Conservation (phyloP, 2,329 filamentous ascomycete genomes). For the Curvularia lunata region DNA sequence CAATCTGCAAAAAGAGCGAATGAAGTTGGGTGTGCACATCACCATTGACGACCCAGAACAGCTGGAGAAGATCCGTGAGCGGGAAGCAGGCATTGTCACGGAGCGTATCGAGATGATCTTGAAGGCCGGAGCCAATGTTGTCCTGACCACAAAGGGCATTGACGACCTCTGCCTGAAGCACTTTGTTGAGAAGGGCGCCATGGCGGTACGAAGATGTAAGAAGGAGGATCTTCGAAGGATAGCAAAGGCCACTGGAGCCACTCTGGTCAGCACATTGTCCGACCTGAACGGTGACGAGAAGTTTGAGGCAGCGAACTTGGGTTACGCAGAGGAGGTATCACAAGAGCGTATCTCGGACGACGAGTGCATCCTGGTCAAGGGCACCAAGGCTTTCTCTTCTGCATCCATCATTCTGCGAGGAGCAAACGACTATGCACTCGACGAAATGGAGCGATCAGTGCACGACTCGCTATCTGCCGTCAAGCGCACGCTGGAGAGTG, state of each 20-base stretch:
- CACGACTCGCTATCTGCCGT: constrained; percentile 97
- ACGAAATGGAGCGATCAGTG: constrained; percentile 98
- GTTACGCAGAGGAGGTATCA: constrained; percentile 92
- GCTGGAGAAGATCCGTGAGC: constrained; percentile 92
- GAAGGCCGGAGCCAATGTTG: constrained; percentile 94
- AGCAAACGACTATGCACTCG: constrained; percentile 92
- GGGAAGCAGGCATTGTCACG: constrained; percentile 90
- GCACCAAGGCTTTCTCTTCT: constrained; percentile 90
- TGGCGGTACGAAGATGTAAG: constrained; percentile 95
- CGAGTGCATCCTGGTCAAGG: constrained; percentile 96
- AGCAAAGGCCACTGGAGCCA: constrained; percentile 93
- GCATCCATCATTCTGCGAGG: constrained; percentile 96
- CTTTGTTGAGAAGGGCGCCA: constrained; percentile 92
- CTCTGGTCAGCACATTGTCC: constrained; percentile 88
- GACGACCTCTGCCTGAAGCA: constrained; percentile 94
- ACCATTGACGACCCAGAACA: constrained; percentile 97
- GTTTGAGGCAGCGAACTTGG: constrained; percentile 88
- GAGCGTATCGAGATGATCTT: constrained; percentile 97
- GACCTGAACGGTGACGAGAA: constrained; percentile 97
- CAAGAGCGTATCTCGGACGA: constrained; percentile 99
- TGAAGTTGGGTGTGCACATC: constrained; percentile 99
- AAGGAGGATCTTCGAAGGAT: constrained; percentile 97
- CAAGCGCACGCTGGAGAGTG: constrained; percentile 95
- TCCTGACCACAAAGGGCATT: constrained; percentile 97
- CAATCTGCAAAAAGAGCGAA: constrained; percentile 97